Base-by-base conservation (phyloP, 2,329 filamentous ascomycete genomes). In the Penicillium sp. region DNA sequence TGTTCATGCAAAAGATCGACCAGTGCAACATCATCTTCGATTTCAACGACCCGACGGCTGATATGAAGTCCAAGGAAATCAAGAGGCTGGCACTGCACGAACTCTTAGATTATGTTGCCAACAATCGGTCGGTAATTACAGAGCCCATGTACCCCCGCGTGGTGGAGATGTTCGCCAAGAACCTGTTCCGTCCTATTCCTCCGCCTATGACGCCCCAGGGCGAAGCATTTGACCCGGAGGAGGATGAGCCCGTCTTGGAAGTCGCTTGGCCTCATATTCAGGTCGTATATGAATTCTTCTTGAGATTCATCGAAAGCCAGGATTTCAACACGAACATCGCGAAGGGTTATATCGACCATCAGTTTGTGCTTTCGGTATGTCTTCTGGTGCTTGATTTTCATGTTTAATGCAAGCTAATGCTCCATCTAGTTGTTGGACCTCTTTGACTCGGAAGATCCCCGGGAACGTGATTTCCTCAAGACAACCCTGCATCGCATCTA, bases 21-120 rank as follows among this genome's bases (percentile, higher is more conserved):
- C 94, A 99, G 76, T 99, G 94, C 82, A 99, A 99, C 74, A 96
- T 99, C 80, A 99, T 99, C 70, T 99, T 99, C 73, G 94, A 99
- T 79, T 99, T 99, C 80, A 99, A 97, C 74, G 94, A 99, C 77
- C 91, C 93, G 49, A 96, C 91, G 65, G 93, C 89, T 66, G 94
- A 99, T 74, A 97, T 99, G 93, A 99, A 99, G 77, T 96, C 93
- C 48, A 99, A 99, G 81, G 94, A 99, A 78, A 97, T 99, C 83
- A 99, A 99, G 82, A 86, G 94, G 70, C 81, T 99, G 66, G 94
- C 94, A 42, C 83, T 99, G 44, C 94, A 99, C 74, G 94, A 99
- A 75, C 82, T 99, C 61, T 84, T 99, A 63, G 94, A 99, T 76
- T 99, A 99, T 73, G 94, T 99, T 57, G 93, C 94, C 69, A 97